Evolutionary conservation across 495 filamentous ascomycete genomes (phyloP).

Genomic region (Daldinia childiae): DNA sequence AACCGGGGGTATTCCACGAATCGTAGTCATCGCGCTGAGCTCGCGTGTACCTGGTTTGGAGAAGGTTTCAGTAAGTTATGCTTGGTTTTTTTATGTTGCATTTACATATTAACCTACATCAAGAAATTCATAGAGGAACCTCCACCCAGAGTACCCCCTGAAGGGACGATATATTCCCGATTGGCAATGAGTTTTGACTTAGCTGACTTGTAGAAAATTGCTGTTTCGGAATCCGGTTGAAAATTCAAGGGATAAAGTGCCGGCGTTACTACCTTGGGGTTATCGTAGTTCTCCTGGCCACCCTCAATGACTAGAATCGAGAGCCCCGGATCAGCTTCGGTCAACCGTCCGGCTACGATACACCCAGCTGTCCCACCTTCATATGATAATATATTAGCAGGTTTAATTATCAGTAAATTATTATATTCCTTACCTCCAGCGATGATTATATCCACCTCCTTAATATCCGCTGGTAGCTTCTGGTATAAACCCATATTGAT

Average conservation of each 20-base stretch:
- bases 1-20: constrained; percentile 61
- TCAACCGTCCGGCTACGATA: constrained; percentile 54
- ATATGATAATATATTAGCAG: background rate
- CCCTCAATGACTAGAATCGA: constrained; percentile 55
- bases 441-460: background rate
- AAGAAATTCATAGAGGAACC: constrained; percentile 69
- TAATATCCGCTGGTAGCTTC: background rate
- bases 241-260: constrained; percentile 48
- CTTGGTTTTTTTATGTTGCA: background rate
- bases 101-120: constrained; percentile 52
- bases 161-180: constrained; percentile 58
- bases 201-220: constrained; percentile 49
- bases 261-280: constrained; percentile 47
- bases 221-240: constrained; percentile 46
- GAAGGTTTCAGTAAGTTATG: background rate
- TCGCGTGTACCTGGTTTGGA: constrained; percentile 44
- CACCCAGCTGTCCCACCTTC: constrained; percentile 56
- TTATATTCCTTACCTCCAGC: background rate
- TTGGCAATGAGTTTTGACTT: constrained; percentile 55
- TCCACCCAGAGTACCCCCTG: constrained; percentile 66
- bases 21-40: constrained; percentile 59
- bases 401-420: background rate
- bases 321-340: constrained; percentile 52
- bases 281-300: constrained; percentile 51
- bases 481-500: background rate